These are phyloP conservation scores for Tricharina praecox DNA, from an alignment of 495 filamentous ascomycete genomes.

Conservation along the genomic window DNA sequence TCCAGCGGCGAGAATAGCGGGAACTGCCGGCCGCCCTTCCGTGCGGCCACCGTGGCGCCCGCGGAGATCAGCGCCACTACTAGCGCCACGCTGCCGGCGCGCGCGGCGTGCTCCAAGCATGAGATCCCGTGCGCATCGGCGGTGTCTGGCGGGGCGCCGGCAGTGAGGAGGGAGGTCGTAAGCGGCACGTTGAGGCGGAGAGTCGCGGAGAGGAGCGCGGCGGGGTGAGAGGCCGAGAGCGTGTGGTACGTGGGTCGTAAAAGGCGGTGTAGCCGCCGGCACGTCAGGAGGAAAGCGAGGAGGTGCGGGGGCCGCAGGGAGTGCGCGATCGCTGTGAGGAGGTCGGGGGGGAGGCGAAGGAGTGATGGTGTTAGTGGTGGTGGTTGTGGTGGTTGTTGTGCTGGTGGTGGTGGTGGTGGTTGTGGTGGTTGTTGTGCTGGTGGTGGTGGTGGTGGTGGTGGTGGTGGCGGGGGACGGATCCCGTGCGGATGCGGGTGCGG, in stretches of 20 bases:
- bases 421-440: too few species aligned
- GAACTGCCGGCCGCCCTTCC: not conserved
- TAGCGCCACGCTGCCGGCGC: not conserved
- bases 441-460: too few species aligned
- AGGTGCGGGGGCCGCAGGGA: not conserved
- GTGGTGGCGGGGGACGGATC: too few species aligned
- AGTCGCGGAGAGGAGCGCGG: not conserved
- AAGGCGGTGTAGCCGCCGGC: not conserved
- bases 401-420: too few species aligned
- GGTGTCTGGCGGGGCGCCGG: not conserved
- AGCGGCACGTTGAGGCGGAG: not conserved
- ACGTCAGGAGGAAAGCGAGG: not conserved
- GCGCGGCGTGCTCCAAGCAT: not conserved
- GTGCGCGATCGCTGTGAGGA: not conserved
- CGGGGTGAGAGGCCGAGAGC: not conserved
- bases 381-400: too few species aligned
- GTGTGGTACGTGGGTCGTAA: not conserved
- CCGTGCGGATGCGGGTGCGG: too few species aligned
- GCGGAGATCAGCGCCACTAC: not conserved
- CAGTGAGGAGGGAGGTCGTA: not conserved
- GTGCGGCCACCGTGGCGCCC: not conserved
- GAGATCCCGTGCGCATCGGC: not conserved
- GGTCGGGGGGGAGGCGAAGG: not conserved
- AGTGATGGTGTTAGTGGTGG: not conserved
- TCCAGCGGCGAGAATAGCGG: constrained; percentile 3